phyloP scores from a whole-genome alignment of 305 asterid genomes.

The Solanum hybrid region DNA sequence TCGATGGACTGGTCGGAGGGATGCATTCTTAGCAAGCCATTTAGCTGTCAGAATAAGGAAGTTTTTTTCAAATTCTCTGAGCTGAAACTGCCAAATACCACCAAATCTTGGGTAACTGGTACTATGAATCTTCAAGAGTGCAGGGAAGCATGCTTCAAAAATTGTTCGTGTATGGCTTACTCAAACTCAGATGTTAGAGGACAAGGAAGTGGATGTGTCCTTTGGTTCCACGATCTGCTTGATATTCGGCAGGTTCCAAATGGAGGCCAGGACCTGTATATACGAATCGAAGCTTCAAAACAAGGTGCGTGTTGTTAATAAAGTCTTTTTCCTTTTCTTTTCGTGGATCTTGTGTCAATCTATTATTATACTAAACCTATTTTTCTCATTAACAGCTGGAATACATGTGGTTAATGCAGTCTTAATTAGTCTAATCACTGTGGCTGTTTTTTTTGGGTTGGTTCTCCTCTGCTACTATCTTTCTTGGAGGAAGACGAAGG shows the following conservation, averaged over 20 bases:
- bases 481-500: constrained; percentile 12
- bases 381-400: constrained; percentile 16
- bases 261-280: constrained; percentile 40
- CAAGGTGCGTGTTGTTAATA: constrained; percentile 10
- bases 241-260: constrained; percentile 29
- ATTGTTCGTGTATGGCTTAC: constrained; percentile 56
- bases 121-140: constrained; percentile 36
- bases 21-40: too few species aligned
- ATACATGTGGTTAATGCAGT: constrained; percentile 2
- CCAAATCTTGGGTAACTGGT: constrained; percentile 15
- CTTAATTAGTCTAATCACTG: constrained; percentile 8
- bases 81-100: constrained; percentile 35
- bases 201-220: constrained; percentile 34
- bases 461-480: constrained; percentile 15
- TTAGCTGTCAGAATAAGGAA: too few species aligned
- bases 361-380: neutral
- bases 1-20: too few species aligned
- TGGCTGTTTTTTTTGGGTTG: constrained; percentile 15
- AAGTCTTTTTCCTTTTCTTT: neutral
- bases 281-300: constrained; percentile 23
- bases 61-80: constrained; percentile 24
- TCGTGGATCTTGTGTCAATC: neutral
- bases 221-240: constrained; percentile 42
- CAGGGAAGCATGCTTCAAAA: constrained; percentile 31
- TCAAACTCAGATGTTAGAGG: constrained; percentile 29